Conservation (phyloP, 2,329 filamentous ascomycete species). For the Passalora sequoiae region DNA sequence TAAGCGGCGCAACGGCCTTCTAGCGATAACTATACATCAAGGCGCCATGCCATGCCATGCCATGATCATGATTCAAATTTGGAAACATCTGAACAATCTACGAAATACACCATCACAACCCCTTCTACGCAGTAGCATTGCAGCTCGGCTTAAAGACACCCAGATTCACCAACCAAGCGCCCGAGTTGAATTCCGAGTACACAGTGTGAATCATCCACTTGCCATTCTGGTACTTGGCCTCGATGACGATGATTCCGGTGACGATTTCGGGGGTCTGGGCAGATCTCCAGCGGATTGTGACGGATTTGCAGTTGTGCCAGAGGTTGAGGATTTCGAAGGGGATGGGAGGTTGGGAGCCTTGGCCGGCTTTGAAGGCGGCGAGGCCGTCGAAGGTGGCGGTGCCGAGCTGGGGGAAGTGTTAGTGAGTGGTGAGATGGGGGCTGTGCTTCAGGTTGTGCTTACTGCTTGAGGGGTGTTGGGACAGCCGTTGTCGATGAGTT, state of each 20-base stretch:
- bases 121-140: conserved; percentile 22
- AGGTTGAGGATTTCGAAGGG: conserved; percentile 30
- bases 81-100: conserved; percentile 2
- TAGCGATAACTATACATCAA: not conserved
- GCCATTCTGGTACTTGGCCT: conserved; percentile 19
- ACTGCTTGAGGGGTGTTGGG: conserved; percentile 22
- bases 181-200: conserved; percentile 35
- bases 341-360: conserved; percentile 27
- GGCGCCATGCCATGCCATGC: conserved; percentile 2
- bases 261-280: conserved; percentile 22
- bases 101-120: conserved; percentile 1
- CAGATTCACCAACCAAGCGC: conserved; percentile 32
- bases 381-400: conserved; percentile 26
- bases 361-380: conserved; percentile 25
- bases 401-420: conserved; percentile 20
- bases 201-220: conserved; percentile 32
- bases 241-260: conserved; percentile 31
- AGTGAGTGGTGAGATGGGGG: conserved; percentile 4
- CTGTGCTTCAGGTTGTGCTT: conserved; percentile 14
- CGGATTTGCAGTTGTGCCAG: conserved; percentile 31
- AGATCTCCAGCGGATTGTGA: conserved; percentile 30
- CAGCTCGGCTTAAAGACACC: conserved; percentile 29
- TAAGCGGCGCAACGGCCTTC: too few relatives aligned
- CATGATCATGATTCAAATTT: too few relatives aligned
- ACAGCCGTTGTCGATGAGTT: conserved; percentile 33